Evolutionary conservation across 2,329 filamentous ascomycete genomes (phyloP).

Genomic region (Parasarocladium wereldwijsianum): DNA sequence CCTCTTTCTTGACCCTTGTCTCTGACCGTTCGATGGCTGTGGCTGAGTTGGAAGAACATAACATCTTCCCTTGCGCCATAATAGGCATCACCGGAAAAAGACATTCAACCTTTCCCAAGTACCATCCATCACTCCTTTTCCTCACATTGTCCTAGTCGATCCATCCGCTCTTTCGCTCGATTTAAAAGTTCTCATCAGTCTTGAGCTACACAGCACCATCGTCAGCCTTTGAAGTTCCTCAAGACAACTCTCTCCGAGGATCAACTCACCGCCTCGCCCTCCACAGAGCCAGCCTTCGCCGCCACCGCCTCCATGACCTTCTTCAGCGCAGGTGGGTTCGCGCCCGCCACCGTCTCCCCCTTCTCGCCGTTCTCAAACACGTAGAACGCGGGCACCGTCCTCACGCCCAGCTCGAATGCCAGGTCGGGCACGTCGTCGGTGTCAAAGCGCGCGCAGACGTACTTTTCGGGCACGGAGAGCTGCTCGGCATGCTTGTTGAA

Average conservation of each 20-base stretch:
- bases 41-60: no score
- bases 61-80: no score
- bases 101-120: no score
- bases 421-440: constrained; percentile 38
- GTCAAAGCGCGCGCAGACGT: constrained; percentile 44
- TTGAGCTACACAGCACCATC: constrained; percentile 1
- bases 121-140: constrained; percentile 7
- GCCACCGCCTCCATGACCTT: constrained; percentile 12
- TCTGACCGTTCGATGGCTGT: no score
- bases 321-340: constrained; percentile 18
- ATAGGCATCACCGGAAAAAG: no score
- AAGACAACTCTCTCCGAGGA: no score
- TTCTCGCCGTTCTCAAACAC: constrained; percentile 41
- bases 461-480: constrained; percentile 21
- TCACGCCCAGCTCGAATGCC: constrained; percentile 32
- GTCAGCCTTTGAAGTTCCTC: constrained; percentile 3
- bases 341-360: constrained; percentile 27
- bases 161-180: neutral
- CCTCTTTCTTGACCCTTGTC: no score
- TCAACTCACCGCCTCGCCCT: no score
- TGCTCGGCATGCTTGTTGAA: constrained; percentile 31
- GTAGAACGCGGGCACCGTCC: constrained; percentile 44
- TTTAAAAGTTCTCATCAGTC: constrained; percentile 6
- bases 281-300: no score
- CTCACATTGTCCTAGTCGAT: neutral